Evolutionary conservation across 768 basidiomycete species (phyloP), one percentile per base, ranked within the genome.

Genomic region (Phaeotremella fagi): DNA sequence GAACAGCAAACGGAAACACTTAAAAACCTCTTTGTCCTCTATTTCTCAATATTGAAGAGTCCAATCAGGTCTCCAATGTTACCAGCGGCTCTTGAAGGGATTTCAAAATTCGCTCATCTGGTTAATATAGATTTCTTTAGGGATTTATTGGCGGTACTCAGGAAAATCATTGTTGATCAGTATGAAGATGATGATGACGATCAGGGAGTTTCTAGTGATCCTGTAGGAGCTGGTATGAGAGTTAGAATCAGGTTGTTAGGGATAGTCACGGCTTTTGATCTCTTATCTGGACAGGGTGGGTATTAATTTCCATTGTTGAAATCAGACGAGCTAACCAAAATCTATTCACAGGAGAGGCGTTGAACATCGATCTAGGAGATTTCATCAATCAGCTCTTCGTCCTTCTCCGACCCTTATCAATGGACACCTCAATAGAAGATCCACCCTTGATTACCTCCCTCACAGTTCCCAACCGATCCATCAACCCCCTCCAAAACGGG

Each of bases 41-140:
- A 99, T 78, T 98, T 99, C 77, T 85, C 87, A 57, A 87, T 98
- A 63, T 79, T 99, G 61, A 99, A 98, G 76, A 84, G 83, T 71
- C 83, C 88, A 11, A 79, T 78, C 22, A 83, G 85, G 27, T 87
- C 87, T 1, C 77, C 77, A 3, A 80, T 98, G 7, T 80, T 98
- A 14, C 85, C 90, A 20, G 82, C 87, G 27, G 92, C 91, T 37
- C 79, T 99, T 59, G 85, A 86, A 66, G 95, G 95, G 57, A 87
- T 98, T 64, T 84, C 91, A 2, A 85, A 83, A 76, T 98, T 89
- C 69, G 86, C 94, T 0, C 95, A 98, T 72, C 82, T 97, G 53
- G 90, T 99, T 73, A 99, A 95, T 75, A 82, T 98, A 63, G 92
- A 99, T 73, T 98, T 99, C 77, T 99, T 98, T 82, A 85, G 86